Conservation (phyloP, 225 moss, liverwort and hornwort species). For the Anthoceros angustus region DNA sequence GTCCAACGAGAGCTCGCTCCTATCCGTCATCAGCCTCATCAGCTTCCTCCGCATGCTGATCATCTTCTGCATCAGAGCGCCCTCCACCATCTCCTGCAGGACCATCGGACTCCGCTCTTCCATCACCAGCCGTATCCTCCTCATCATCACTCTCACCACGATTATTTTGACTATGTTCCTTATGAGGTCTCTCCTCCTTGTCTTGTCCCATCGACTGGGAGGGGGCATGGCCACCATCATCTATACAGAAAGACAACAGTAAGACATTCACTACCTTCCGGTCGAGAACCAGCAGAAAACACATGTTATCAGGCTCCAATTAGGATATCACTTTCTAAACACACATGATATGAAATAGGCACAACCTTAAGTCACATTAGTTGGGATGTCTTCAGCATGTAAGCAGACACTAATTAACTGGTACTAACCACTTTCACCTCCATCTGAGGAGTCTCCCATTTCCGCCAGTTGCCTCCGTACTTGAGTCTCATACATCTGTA, state of each 20-base stretch:
- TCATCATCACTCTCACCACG: neutral
- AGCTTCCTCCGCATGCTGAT: neutral
- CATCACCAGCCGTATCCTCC: neutral
- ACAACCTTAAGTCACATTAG: no score
- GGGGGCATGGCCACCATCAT: constrained; percentile 2
- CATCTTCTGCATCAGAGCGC: neutral
- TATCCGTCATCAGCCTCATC: neutral
- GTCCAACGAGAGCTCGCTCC: no score
- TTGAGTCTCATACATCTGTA: constrained; percentile 27
- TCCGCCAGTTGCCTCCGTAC: constrained; percentile 28
- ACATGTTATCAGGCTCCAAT: no score
- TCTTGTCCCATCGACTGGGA: neutral
- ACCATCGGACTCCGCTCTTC: constrained; percentile 4
- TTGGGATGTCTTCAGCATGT: no score
- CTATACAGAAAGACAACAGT: neutral
- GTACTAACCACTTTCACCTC: constrained; percentile 41
- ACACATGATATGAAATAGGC: no score
- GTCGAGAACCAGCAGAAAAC: no score
- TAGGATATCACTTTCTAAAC: no score
- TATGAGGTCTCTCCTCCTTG: neutral
- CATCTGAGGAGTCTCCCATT: constrained; percentile 45
- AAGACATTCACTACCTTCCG: no score
- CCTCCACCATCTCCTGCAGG: neutral
- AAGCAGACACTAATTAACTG: neutral
- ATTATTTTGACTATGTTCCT: neutral